Percentiles rank a stretch among this genome's conserved stretches.
Conservation (phyloP, 2,329 filamentous ascomycete genomes). For the Alternaria gaisen region DNA sequence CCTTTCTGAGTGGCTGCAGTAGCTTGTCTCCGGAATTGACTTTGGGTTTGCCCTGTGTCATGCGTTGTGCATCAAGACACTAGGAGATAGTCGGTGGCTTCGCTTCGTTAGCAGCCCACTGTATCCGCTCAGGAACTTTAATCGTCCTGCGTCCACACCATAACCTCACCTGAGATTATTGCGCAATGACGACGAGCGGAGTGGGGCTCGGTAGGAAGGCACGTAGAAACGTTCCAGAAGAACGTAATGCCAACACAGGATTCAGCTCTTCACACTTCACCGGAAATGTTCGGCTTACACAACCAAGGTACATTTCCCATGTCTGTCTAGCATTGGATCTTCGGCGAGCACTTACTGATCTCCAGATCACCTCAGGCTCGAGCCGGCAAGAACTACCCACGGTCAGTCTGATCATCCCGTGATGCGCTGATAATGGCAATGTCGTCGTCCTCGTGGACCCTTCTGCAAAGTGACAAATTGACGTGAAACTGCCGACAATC, state of each 20-base stretch:
- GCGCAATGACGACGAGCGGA: constrained; percentile 18
- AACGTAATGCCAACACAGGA: constrained; percentile 9
- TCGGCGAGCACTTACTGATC: constrained; percentile 11
- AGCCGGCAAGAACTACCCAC: constrained; percentile 23
- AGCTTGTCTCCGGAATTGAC: constrained; percentile 14
- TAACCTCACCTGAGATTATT: constrained; percentile 15
- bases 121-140: constrained; percentile 29
- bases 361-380: constrained; percentile 13
- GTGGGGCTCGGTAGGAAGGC: constrained; percentile 10
- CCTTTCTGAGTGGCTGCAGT: constrained; percentile 19
- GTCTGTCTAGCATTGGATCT: constrained; percentile 16
- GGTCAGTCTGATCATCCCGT: constrained; percentile 26
- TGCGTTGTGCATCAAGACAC: constrained; percentile 33
- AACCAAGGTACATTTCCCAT: constrained; percentile 2
- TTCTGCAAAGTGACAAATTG: constrained; percentile 37
- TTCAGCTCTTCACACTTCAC: constrained; percentile 5
- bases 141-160: constrained; percentile 11
- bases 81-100: constrained; percentile 19
- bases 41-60: constrained; percentile 26
- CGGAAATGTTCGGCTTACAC: constrained; percentile 2
- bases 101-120: constrained; percentile 23
- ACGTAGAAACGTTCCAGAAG: constrained; percentile 25
- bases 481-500: constrained; percentile 47
- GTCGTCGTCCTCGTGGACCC: constrained; percentile 18
- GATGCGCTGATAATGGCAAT: constrained; percentile 16